Percentiles rank a stretch among this genome's conserved stretches.
Evolutionary conservation across 345 rosid genomes (phyloP).

Genomic region (Laguncularia racemosa): DNA sequence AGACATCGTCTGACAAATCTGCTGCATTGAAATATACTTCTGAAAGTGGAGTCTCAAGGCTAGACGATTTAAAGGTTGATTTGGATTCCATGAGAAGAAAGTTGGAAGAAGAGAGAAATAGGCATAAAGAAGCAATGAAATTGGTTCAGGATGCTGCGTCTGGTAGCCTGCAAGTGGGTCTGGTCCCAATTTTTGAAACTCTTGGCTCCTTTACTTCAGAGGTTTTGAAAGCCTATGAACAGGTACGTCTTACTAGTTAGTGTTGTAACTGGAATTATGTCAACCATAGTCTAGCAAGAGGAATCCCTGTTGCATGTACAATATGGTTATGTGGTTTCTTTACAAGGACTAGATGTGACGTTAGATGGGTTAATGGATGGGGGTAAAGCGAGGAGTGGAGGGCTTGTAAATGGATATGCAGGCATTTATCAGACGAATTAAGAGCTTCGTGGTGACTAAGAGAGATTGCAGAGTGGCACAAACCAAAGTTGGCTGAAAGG

Average conservation of each 20-base stretch:
- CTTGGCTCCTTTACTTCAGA: conserved; percentile 73
- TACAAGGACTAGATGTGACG: no score
- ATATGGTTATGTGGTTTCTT: no score
- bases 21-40: conserved; percentile 47
- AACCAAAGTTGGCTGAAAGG: neutral
- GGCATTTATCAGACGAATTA: no score
- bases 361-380: no score
- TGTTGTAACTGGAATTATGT: neutral
- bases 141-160: conserved; percentile 75
- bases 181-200: conserved; percentile 81
- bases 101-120: conserved; percentile 61
- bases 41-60: conserved; percentile 55
- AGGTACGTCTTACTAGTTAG: conserved; percentile 24
- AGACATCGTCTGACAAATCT: conserved; percentile 49
- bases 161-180: conserved; percentile 66
- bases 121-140: conserved; percentile 66
- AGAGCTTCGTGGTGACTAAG: no score
- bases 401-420: no score
- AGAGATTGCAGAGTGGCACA: no score
- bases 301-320: neutral
- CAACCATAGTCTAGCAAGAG: neutral
- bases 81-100: conserved; percentile 79
- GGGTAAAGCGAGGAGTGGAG: no score
- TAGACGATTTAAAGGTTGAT: conserved; percentile 84
- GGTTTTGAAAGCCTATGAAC: conserved; percentile 65